Base-by-base conservation (phyloP, 75 land plant genomes). In the Sequoiadendron giganteum region DNA sequence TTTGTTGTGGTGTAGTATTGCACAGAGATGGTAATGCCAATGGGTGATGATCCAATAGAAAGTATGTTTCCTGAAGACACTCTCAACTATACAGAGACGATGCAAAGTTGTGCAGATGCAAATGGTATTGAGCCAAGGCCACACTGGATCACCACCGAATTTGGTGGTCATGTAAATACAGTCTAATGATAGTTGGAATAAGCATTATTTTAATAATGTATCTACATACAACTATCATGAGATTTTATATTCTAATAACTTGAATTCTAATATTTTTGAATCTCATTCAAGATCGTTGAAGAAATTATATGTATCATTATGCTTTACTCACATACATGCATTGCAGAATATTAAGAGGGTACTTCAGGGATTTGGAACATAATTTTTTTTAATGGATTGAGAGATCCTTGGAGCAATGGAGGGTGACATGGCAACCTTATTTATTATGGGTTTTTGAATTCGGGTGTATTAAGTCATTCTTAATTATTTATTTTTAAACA, bases 21-120 rank as follows among this genome's bases (percentile, higher is more conserved):
- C 72, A 90, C 93, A 85, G 93, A 92, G 68, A 92, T 92, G 93
- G 88, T 90, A 11, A 90, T 90, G 92, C 93, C 93, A 5, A 88
- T 92, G 88, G 85, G 87, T 76, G 88, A 87, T 86, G 73, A 90
- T 79, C 85, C 92, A 42, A 54, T 86, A 11, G 86, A 88, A 58
- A 88, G 93, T 61, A 90, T 92, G 92, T 92, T 88, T 48, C 90
- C 84, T 2, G 76, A 87, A 38, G 90, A n/a, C 19, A 85, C 52
- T 34, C 88, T 84, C 75, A 80, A 85, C 32, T 86, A 82, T 68
- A 49, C 84, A 34, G 87, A 47, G 36, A 81, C 21, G 16, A 45
- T 28, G 0, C 78, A 86, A 9, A 15, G 3, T 25, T 92, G 93
- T 80, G 1, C 8, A 87, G 0, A 32, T 30, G 28, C 11, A 30